Evolutionary conservation across 495 filamentous ascomycete species (phyloP), one percentile per base, ranked within the genome.

Genomic region (Tuber brumale): DNA sequence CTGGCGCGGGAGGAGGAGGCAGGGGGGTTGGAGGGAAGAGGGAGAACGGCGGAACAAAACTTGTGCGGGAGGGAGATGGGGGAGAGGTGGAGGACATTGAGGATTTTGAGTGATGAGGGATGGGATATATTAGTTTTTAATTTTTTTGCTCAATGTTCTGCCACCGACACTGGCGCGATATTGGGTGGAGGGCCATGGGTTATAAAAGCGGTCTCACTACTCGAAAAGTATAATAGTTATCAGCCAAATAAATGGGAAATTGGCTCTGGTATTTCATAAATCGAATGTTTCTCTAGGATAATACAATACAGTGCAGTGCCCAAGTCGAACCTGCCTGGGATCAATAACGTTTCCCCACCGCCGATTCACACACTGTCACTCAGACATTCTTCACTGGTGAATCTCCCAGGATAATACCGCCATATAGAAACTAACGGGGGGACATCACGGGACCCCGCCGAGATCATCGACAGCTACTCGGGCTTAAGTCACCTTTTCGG

Each of bases 51-150:
- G 1, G 61, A 45, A 46, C 23, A 51, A 18, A 2, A 18, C 21
- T 14, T 16, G 18, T 5, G 9, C 18, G 14, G 19, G 70, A 4
- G 14, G 9, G 41, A 8, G 27, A 31, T n/a, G 23, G 39, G 16
- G 19, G 3, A 37, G 57, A 46, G 16, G 66, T 66, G 61, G 42
- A n/a, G n/a, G 73, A 69, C 35, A 19, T 76, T 45, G 78, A 79
- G 42, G 76, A 71, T 35, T 69, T 80, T 44, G 72, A 79, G n/a
- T 76, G 75, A 23, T 70, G 73, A 72, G 77, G 72, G 43, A 35
- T 19, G 39, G 12, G 23, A 41, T 48, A 70, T 42, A 46, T 27
- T 39, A 39, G 37, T 39, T 39, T 39, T 39, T 39, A 39, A 42
- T 42, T 21, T 14, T n/a, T 31, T 27, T 70, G 73, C 39, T 19